A percentile compares a stretch with the other conserved stretches of the same genome.
Conservation (phyloP, 2,329 filamentous ascomycete species). For the Fusarium pseudograminearum region DNA sequence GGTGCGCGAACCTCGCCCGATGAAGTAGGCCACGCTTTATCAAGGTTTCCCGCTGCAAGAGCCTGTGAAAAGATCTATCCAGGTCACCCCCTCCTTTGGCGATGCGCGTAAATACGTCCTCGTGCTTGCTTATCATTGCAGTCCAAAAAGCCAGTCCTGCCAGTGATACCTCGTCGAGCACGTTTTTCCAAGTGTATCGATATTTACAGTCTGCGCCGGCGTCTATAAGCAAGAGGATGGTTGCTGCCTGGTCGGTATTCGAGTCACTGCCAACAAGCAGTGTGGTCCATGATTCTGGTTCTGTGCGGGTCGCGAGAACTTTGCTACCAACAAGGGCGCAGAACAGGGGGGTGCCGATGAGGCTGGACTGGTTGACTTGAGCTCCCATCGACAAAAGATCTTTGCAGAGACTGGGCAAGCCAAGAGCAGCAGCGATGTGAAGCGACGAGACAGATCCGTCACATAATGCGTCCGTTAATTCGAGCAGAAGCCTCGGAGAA, state of each 20-base stretch:
- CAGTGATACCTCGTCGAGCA: conserved; percentile 35
- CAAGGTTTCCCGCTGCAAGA: conserved; percentile 33
- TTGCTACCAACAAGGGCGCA: conserved; percentile 52
- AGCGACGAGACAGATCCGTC: conserved; percentile 48
- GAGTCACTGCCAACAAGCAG: conserved; percentile 30
- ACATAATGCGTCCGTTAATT: conserved; percentile 50
- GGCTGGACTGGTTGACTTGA: conserved; percentile 39
- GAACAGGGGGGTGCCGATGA: conserved; percentile 50
- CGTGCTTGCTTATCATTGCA: conserved; percentile 41
- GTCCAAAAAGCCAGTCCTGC: conserved; percentile 47
- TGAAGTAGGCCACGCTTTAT: conserved; percentile 19
- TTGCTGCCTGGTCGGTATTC: conserved; percentile 28
- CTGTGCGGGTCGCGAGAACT: conserved; percentile 36
- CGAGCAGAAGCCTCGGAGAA: conserved; percentile 41
- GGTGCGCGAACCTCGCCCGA: conserved; percentile 31
- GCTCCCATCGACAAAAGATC: conserved; percentile 43
- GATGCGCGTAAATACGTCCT: conserved; percentile 43
- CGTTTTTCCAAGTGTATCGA: conserved; percentile 34
- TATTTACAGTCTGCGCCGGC: conserved; percentile 36
- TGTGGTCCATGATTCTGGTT: conserved; percentile 42
- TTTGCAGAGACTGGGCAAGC: conserved; percentile 48
- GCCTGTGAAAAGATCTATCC: conserved; percentile 32
- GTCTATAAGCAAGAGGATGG: conserved; percentile 44
- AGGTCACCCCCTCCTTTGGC: conserved; percentile 30
- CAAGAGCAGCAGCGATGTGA: conserved; percentile 53